Conservation (phyloP, 2,329 filamentous ascomycete genomes). For the Trichoderma breve region DNA sequence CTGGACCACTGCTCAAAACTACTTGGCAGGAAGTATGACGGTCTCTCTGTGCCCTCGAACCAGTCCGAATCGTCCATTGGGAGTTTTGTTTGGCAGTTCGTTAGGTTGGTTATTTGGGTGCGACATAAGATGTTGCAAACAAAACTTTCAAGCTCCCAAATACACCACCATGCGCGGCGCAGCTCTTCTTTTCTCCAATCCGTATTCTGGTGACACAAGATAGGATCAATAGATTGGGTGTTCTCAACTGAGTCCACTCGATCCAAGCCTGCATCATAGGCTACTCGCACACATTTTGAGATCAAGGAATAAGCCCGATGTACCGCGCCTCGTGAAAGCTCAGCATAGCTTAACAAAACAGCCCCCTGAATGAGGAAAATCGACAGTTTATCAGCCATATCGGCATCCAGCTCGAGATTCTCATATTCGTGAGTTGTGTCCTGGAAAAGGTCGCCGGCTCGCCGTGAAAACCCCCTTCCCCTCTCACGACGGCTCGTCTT, state of each 20-base stretch:
- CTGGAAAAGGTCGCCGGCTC: not conserved
- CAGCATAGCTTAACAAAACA: not conserved
- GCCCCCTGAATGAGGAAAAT: not conserved
- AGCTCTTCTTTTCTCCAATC: too few relatives aligned
- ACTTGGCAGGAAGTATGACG: too few relatives aligned
- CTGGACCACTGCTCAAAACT: too few relatives aligned
- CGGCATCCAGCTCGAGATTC: not conserved
- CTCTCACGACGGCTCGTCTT: not conserved
- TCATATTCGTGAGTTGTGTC: not conserved
- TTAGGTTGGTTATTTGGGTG: too few relatives aligned
- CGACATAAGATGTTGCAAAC: too few relatives aligned
- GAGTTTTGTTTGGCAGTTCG: too few relatives aligned
- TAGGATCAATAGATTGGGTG: not conserved
- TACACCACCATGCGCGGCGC: too few relatives aligned
- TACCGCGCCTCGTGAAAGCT: not conserved
- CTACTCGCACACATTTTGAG: not conserved
- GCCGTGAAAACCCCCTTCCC: not conserved
- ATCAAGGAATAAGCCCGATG: not conserved
- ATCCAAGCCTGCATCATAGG: not conserved
- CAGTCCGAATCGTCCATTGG: too few relatives aligned
- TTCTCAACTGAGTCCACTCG: not conserved
- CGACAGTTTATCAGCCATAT: not conserved
- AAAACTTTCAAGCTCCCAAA: too few relatives aligned
- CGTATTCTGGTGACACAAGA: too few relatives aligned
- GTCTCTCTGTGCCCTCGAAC: too few relatives aligned